Evolutionary conservation across 2,329 filamentous ascomycete genomes (phyloP).

Genomic region (Aspergillus transmontanensis): DNA sequence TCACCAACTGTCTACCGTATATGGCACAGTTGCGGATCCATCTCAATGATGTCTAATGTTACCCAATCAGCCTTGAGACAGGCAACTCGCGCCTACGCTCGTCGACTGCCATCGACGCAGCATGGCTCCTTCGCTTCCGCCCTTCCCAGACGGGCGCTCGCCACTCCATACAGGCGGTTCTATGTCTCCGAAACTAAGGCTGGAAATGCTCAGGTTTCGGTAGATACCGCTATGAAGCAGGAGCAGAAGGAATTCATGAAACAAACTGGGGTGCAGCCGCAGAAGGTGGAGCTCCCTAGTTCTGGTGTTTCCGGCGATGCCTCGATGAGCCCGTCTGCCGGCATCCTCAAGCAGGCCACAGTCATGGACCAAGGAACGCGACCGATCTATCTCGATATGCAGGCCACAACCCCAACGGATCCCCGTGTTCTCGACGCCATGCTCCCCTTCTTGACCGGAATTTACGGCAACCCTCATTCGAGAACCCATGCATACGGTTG

Average conservation of each 20-base stretch:
- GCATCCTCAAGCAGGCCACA: conserved; percentile 84
- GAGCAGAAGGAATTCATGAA: conserved; percentile 78
- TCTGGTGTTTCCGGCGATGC: conserved; percentile 63
- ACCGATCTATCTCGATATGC: conserved; percentile 98
- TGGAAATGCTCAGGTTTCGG: conserved; percentile 68
- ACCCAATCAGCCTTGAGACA: conserved; percentile 73
- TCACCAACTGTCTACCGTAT: conserved; percentile 27
- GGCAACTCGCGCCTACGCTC: conserved; percentile 63
- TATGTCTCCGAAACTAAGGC: conserved; percentile 86
- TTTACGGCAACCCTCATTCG: conserved; percentile 96
- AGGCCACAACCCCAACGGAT: conserved; percentile 93
- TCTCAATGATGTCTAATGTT: conserved; percentile 61
- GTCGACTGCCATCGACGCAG: conserved; percentile 49
- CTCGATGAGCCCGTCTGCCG: conserved; percentile 79
- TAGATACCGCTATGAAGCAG: conserved; percentile 81
- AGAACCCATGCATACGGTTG: conserved; percentile 97
- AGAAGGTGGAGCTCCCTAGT: conserved; percentile 62
- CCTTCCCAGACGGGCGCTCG: conserved; percentile 43
- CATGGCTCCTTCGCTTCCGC: conserved; percentile 41
- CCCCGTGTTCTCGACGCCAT: conserved; percentile 94
- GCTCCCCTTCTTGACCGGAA: conserved; percentile 89
- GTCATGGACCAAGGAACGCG: conserved; percentile 90
- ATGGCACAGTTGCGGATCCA: conserved; percentile 25
- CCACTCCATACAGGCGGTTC: conserved; percentile 53
- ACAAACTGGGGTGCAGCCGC: conserved; percentile 57